phyloP scores from a whole-genome alignment of 164 flowering plant species.

The Nelumbo lutea region DNA sequence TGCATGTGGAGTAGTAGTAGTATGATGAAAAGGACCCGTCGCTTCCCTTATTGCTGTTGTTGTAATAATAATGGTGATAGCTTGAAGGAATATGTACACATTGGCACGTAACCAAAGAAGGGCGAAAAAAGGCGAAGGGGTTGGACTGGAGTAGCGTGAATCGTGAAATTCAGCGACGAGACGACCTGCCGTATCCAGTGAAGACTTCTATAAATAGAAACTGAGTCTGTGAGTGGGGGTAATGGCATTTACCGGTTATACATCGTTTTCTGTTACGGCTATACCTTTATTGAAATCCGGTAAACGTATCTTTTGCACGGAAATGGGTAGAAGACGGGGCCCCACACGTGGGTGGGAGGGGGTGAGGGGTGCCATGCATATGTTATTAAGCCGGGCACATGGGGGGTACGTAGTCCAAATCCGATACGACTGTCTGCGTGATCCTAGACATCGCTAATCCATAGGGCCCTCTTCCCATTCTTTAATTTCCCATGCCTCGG shows the following conservation, averaged over 20 bases:
- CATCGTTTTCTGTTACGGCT: background rate
- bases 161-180: too few relatives aligned
- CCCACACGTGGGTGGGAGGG: background rate
- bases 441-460: constrained; percentile 19
- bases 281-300: background rate
- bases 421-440: constrained; percentile 3
- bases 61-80: too few relatives aligned
- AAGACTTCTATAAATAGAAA: too few relatives aligned
- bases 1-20: too few relatives aligned
- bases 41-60: too few relatives aligned
- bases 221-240: too few relatives aligned
- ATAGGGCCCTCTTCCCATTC: background rate
- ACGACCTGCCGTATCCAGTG: too few relatives aligned
- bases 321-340: background rate
- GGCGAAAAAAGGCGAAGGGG: too few relatives aligned
- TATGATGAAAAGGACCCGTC: too few relatives aligned
- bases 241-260: too few relatives aligned
- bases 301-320: background rate
- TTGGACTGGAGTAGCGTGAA: too few relatives aligned
- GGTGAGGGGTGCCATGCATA: background rate
- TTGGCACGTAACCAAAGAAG: background rate
- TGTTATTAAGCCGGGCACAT: background rate
- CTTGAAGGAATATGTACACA: background rate
- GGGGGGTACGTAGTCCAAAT: too few relatives aligned
- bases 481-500: background rate